Evolutionary conservation across 805 yeast species (phyloP).

Genomic region (Saccharomycopsis amapae): DNA sequence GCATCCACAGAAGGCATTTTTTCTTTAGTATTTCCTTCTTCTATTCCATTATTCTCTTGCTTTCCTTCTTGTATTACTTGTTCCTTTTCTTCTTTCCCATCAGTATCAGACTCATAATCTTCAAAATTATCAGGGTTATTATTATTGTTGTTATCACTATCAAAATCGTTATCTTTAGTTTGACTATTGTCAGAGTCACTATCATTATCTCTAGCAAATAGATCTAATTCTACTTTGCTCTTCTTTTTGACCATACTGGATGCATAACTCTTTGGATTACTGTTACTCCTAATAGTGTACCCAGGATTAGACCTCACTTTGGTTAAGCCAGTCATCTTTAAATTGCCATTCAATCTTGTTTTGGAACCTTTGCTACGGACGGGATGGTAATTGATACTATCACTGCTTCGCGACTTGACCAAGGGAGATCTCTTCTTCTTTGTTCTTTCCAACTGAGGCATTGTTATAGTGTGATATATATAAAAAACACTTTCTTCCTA

Average conservation of each 20-base stretch:
- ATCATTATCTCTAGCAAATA: constrained; percentile 3
- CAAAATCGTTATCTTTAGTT: background rate
- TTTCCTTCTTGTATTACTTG: too few species aligned
- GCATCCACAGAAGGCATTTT: too few species aligned
- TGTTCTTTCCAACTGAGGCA: too few species aligned
- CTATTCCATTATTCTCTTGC: too few species aligned
- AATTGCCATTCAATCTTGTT: background rate
- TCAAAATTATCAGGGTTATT: background rate
- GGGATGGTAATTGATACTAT: constrained; percentile 3
- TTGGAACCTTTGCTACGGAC: constrained; percentile 13
- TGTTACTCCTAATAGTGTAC: background rate
- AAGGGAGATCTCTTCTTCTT: constrained; percentile 7
- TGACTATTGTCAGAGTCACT: background rate
- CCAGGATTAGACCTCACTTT: constrained; percentile 15
- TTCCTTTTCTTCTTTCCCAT: background rate
- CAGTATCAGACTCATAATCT: background rate
- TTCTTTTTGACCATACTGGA: background rate
- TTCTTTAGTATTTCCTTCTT: too few species aligned
- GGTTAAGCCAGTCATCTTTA: constrained; percentile 14
- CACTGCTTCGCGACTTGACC: constrained; percentile 13
- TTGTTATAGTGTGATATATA: too few species aligned
- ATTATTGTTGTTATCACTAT: background rate
- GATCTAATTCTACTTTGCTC: constrained; percentile 10
- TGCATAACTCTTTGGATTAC: constrained; percentile 1
- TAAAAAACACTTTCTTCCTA: too few species aligned